Evolutionary conservation across 2,329 filamentous ascomycete genomes (phyloP), one percentile per base, ranked within the genome.

Genomic region (Ophiobolus disseminans): DNA sequence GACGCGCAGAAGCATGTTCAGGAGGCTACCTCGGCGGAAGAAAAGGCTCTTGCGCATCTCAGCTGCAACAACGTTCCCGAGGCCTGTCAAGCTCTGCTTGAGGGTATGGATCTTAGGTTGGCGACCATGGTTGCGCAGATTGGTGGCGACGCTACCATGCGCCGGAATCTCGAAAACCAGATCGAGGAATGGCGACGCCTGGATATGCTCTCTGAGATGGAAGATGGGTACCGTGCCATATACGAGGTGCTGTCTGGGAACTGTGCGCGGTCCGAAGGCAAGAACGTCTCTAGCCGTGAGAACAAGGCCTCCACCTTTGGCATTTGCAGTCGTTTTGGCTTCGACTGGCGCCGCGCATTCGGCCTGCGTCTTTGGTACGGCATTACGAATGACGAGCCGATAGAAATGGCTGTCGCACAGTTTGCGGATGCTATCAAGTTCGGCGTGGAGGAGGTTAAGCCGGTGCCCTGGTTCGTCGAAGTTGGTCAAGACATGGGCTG

Each of bases 341-440:
- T 99, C 26, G 89, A 95, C 69, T 99, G 94, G 94, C 87, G 90
- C 70, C 92, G 96, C 67, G 87, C 92, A 0, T 96, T 99, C 72
- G 93, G 90, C 9, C 80, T 99, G 40, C 86, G 92, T 34, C 79
- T 99, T 1, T 97, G 91, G 89, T 99, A 96, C 70, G 87, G 86
- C 35, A 89, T 86, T 31, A 80, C 83, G 2, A 78, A 83, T 25
- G 80, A 86, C 30, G 88, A 91, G 35, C 82, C 85, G 26, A 80
- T 97, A 34, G 84, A 87, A 40, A 78, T 80, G 36, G 92, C 92
- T 2, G 86, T 99, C 4, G 74, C 80, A 34, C 82, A 82, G 21
- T 99, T 91, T 72, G 79, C 85, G 52, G 78, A 86, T 45, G 91
- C 96, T 62, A 78, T 97, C 36, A 76, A 80, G 21, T 82, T 87